Base-by-base conservation (phyloP, 495 filamentous ascomycete genomes). In the Lindgomyces ingoldianus region DNA sequence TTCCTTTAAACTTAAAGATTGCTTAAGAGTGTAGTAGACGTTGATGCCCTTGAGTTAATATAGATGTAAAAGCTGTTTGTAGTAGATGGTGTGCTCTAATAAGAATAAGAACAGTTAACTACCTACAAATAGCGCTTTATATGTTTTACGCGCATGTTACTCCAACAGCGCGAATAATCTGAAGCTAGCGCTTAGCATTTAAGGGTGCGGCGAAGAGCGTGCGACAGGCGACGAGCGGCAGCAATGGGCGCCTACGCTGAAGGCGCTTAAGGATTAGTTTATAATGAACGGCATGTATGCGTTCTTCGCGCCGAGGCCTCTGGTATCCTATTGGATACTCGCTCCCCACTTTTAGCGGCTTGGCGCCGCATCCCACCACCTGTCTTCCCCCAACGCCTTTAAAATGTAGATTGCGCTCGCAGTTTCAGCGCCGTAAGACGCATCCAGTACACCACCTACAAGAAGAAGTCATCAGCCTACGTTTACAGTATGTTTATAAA, bases 401-500 rank as follows among this genome's bases (percentile, higher is more conserved):
- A n/a, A n/a, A n/a, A n/a, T n/a, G n/a, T n/a, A n/a, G n/a, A n/a
- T n/a, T n/a, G n/a, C n/a, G n/a, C n/a, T n/a, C n/a, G n/a, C n/a
- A n/a, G n/a, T n/a, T n/a, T n/a, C n/a, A n/a, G n/a, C n/a, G n/a
- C n/a, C n/a, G n/a, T 41, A 41, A 41, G 36, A 41, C 36, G 36
- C 36, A 41, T 48, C 45, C 45, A 48, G 45, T 48, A 48, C 45
- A 48, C 9, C 45, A 48, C 21, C 45, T 48, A 48, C 45, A 19
- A 48, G 45, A 48, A 9, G 45, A 48, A 48, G 45, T 19, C 19
- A 14, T 48, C 11, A 21, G 18, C 45, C 21, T 48, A 48, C 45
- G 45, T 8, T 48, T 48, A 22, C 45, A 48, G 45, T 48, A 48
- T 10, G 45, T 41, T 16, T 16, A 41, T 41, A 8, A 41, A 41